Evolutionary conservation across 176 grass and related monocot species (phyloP).

Genomic region (Bromus sterilis): DNA sequence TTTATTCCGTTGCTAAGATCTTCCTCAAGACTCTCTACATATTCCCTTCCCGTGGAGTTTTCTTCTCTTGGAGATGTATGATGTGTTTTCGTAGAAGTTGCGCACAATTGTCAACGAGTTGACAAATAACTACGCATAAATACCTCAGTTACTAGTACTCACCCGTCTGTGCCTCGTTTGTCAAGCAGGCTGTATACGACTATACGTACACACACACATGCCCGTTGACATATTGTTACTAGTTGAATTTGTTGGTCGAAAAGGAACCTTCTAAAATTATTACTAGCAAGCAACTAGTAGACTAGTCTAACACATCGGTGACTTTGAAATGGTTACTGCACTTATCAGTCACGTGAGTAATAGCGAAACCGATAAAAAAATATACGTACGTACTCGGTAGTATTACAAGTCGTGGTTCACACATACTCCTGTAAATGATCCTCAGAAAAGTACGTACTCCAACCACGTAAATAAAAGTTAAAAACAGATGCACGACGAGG

Average conservation of each 20-base stretch:
- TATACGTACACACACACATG: neutral
- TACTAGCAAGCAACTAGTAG: no score
- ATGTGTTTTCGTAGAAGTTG: neutral
- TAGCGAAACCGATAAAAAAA: no score
- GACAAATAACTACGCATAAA: neutral
- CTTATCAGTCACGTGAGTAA: neutral
- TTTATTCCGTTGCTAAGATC: neutral
- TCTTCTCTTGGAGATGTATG: neutral
- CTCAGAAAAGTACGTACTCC: no score
- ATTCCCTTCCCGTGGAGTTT: neutral
- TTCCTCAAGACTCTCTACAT: neutral
- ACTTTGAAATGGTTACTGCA: neutral
- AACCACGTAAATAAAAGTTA: no score
- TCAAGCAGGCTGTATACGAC: neutral
- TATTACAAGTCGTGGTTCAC: no score
- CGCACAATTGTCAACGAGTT: neutral
- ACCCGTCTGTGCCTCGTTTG: neutral
- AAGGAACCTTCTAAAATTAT: no score
- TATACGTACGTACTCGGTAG: no score
- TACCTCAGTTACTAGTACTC: neutral
- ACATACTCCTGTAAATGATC: no score
- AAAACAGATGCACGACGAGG: neutral
- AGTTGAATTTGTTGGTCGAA: neutral
- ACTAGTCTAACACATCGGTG: neutral
- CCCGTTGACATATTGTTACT: neutral